Evolutionary conservation across 306 rosid species (phyloP), one percentile per base, ranked within the genome.

Genomic region (Ochetophila trinervis): DNA sequence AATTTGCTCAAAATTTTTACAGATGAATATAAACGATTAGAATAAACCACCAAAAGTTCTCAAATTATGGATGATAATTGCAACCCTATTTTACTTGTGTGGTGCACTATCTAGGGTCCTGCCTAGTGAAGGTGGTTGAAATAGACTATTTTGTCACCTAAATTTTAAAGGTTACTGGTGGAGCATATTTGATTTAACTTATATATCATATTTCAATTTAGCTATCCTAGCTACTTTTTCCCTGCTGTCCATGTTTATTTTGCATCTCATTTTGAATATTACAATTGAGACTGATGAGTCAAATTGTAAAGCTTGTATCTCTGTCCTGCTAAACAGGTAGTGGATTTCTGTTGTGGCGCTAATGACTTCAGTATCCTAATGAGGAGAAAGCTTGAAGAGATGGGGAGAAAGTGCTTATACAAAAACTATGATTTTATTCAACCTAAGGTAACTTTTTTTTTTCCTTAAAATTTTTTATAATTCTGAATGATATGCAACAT

Each of bases 271-370:
- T 27, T 27, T 27, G 32, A 27, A 27, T 1, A 27, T 27, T 27
- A 27, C 32, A 27, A 4, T 27, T 27, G 32, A 27, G 32, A 27
- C 4, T 27, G 32, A 27, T 27, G 32, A 27, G 32, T 27, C 32
- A 27, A 27, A 27, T 27, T 27, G 32, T 27, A 27, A 27, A 27
- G 32, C 32, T 27, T 27, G 32, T 27, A 27, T 27, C 32, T 27
- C 32, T 27, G 32, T 27, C 78, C 69, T 63, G 71, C 55, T 78
- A 78, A 66, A 70, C 94, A 93, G 99, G 74, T 90, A 40, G 99
- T 93, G 84, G 99, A 93, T 85, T 93, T 93, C 77, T 83, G 96
- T 59, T 93, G 97, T 50, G 99, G 97, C 65, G 86, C 99, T 65
- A 93, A 93, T 73, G 97, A 90, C 70, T 93, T 93, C 72, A 90